A percentile compares a stretch with the other conserved stretches of the same genome.
phyloP scores from a whole-genome alignment of 1,139 yeast species.

The Geotrichum citri-aurantii region DNA sequence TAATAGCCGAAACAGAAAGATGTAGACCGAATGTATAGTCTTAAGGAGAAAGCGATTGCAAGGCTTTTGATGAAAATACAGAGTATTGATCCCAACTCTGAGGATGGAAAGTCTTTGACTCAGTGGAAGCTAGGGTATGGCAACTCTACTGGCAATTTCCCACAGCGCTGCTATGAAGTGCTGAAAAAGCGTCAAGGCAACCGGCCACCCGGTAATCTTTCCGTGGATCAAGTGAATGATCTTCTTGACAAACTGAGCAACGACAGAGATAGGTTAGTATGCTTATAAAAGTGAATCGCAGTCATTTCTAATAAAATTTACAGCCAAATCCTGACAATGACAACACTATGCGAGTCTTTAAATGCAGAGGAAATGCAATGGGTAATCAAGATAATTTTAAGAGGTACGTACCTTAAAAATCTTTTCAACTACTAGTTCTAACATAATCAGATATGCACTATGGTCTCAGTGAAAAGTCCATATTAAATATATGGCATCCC shows the following conservation, averaged over 20 bases:
- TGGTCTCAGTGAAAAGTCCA: constrained; percentile 55
- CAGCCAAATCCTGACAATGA: constrained; percentile 40
- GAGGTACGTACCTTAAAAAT: constrained; percentile 35
- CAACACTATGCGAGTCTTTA: constrained; percentile 50
- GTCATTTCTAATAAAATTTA: constrained; percentile 19
- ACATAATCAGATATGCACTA: constrained; percentile 32
- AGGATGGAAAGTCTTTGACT: constrained; percentile 43
- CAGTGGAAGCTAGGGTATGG: constrained; percentile 42
- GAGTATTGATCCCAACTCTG: constrained; percentile 47
- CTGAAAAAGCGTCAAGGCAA: constrained; percentile 39
- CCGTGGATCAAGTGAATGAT: constrained; percentile 55
- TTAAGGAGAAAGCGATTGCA: constrained; percentile 41
- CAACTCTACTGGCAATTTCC: constrained; percentile 39
- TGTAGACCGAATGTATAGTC: constrained; percentile 32
- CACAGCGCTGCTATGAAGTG: constrained; percentile 38
- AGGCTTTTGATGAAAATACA: constrained; percentile 43
- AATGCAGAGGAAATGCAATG: constrained; percentile 62
- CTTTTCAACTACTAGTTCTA: not conserved
- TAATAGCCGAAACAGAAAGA: constrained; percentile 41
- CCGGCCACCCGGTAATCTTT: constrained; percentile 35
- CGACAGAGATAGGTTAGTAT: constrained; percentile 4
- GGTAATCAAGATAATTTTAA: constrained; percentile 61
- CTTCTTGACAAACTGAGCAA: constrained; percentile 47
- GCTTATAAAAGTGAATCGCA: not conserved
- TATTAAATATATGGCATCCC: constrained; percentile 71